Evolutionary conservation across 257 asterid species (phyloP), one percentile per base, ranked within the genome.

Genomic region (Solanum appendiculatum): DNA sequence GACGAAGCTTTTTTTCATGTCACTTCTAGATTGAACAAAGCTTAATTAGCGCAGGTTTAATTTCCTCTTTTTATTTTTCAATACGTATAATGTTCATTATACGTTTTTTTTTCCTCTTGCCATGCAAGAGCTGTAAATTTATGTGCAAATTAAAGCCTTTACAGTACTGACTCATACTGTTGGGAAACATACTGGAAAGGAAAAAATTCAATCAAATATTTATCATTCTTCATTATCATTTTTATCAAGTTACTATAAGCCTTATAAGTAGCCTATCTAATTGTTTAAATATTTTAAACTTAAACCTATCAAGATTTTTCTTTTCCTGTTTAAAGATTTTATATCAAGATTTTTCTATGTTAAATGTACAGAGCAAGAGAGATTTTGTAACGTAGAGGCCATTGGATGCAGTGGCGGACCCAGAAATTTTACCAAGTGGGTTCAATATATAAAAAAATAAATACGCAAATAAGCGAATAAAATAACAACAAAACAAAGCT

Each of bases 21-120:
- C 63, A 86, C 88, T 78, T 86, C 88, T 36, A 80, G 20, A 23
- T 84, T 84, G 75, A 84, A 34, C 54, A 21, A 13, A 34, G 80
- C 16, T 72, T 70, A 31, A 68, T 7, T 16, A 73, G 48, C 20
- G 58, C 58, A 51, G 16, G 9, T 2, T 5, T 29, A 14, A 27
- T 16, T 23, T 37, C 54, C 2, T 37, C 33, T 23, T 23, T 15
- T 37, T 39, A 11, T 37, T 37, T 37, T 37, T 74, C 80, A 5
- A 34, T 72, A 18, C 16, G 27, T 74, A 74, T 37, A 8, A 74
- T 39, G 27, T 36, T 64, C 9, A 23, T 58, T 51, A 51, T 51
- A 51, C 60, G 60, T 23, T 25, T n/a, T 39, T 74, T 21, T 75
- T 75, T 12, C 83, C 83, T 75, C 83, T 75, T 77, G 83, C 4